phyloP scores from a whole-genome alignment of 2,329 filamentous ascomycete genomes.

The Neodidymelliopsis sp. region DNA sequence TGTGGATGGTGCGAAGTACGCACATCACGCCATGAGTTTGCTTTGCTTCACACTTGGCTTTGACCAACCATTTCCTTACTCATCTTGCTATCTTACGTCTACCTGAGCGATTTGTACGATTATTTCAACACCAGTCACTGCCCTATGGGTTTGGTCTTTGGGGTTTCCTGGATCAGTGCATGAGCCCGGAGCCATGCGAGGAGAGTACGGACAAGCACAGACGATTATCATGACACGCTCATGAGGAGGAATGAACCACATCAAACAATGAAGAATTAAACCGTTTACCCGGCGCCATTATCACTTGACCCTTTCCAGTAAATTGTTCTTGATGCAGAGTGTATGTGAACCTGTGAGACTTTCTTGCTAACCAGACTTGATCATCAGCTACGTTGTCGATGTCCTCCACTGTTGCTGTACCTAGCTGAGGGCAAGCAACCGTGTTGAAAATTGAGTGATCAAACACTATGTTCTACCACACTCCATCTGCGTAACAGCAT shows the following conservation, averaged over 20 bases:
- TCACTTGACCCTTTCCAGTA: not conserved
- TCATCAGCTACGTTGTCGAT: too few species aligned
- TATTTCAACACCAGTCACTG: constrained; percentile 21
- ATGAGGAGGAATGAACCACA: constrained; percentile 9
- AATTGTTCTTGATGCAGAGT: not conserved
- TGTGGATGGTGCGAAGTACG: too few species aligned
- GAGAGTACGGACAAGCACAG: not conserved
- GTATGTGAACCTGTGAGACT: not conserved
- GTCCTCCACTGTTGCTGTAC: too few species aligned
- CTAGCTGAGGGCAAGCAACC: too few species aligned
- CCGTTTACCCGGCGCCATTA: constrained; percentile 1
- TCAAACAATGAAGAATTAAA: constrained; percentile 7
- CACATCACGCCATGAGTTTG: not conserved
- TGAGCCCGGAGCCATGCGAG: constrained; percentile 9
- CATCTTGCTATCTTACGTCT: constrained; percentile 15
- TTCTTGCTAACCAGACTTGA: too few species aligned
- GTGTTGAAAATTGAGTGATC: too few species aligned
- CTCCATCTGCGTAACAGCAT: too few species aligned
- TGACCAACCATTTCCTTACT: constrained; percentile 2
- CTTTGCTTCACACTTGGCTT: constrained; percentile 2
- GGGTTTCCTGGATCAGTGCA: constrained; percentile 17
- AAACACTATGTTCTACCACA: too few species aligned
- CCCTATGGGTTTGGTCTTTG: constrained; percentile 21
- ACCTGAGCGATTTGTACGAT: constrained; percentile 26
- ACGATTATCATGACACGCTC: constrained; percentile 12